phyloP scores from a whole-genome alignment of 805 yeast genomes.

The Pichia occidentalis region DNA sequence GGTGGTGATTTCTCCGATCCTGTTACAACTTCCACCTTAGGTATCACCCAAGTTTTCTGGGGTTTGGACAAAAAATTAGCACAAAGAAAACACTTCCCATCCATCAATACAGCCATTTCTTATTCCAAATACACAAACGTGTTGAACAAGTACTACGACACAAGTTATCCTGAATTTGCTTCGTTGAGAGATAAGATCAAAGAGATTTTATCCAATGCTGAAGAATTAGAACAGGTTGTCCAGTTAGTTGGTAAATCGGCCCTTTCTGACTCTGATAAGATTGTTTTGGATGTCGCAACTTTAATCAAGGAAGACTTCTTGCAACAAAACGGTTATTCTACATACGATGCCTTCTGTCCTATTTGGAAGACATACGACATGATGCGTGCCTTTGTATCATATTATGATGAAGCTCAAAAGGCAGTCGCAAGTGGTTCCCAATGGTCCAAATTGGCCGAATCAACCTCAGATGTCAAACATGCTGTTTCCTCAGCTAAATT shows the following conservation, averaged over 20 bases:
- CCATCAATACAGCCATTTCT: constrained; percentile 91
- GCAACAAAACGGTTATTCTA: constrained; percentile 98
- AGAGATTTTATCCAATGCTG: constrained; percentile 94
- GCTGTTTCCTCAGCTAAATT: constrained; percentile 91
- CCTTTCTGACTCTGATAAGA: constrained; percentile 92
- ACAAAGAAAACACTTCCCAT: constrained; percentile 99
- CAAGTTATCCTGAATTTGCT: constrained; percentile 87
- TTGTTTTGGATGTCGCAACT: constrained; percentile 85
- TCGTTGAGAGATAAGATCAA: constrained; percentile 81
- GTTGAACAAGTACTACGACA: constrained; percentile 77
- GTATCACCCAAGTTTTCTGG: constrained; percentile 99
- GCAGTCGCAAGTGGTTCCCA: constrained; percentile 89
- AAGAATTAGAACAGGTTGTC: constrained; percentile 97
- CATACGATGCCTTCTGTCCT: constrained; percentile 98
- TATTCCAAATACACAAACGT: constrained; percentile 94
- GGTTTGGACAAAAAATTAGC: constrained; percentile 98
- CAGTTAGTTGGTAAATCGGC: constrained; percentile 99
- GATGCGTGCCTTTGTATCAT: constrained; percentile 92
- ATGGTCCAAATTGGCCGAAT: constrained; percentile 89
- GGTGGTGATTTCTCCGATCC: constrained; percentile 99
- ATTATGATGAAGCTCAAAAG: constrained; percentile 96
- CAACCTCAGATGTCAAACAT: constrained; percentile 88
- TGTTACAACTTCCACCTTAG: constrained; percentile 95
- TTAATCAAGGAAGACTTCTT: constrained; percentile 96
- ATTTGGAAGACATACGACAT: constrained; percentile 97